These are phyloP conservation scores for Gracilaria caudata DNA, from an alignment of 23 red algal genomes.

Conservation along the genomic window DNA sequence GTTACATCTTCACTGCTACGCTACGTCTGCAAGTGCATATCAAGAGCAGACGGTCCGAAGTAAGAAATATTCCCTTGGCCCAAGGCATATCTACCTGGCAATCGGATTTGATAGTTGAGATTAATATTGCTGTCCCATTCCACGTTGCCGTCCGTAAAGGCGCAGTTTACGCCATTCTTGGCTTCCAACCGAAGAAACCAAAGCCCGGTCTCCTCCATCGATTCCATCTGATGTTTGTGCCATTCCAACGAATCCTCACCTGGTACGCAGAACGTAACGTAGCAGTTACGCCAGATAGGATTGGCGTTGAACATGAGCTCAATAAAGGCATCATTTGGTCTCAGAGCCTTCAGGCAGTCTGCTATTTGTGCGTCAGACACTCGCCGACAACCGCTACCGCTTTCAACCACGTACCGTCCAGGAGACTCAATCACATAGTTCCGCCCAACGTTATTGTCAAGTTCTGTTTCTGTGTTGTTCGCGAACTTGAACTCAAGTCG, in stretches of 20 bases:
- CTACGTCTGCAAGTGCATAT: constrained; percentile 26
- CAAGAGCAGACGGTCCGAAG: constrained; percentile 37
- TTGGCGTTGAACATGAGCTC: constrained; percentile 48
- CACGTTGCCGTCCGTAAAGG: constrained; percentile 42
- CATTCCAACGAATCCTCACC: constrained; percentile 23
- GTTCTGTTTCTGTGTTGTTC: constrained; percentile 14
- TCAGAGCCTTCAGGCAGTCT: constrained; percentile 40
- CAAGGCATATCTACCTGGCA: constrained; percentile 59
- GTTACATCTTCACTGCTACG: no score
- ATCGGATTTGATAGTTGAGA: constrained; percentile 53
- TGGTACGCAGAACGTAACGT: constrained; percentile 22
- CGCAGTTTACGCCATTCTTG: constrained; percentile 31
- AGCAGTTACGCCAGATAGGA: constrained; percentile 44
- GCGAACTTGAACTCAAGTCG: constrained; percentile 59
- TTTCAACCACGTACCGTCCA: constrained; percentile 62
- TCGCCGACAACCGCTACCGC: constrained; percentile 48
- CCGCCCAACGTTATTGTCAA: constrained; percentile 46
- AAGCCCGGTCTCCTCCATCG: neutral
- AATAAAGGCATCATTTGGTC: constrained; percentile 41
- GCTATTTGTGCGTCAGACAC: constrained; percentile 55
- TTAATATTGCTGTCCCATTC: constrained; percentile 56
- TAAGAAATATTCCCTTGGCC: constrained; percentile 32
- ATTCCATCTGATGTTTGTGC: constrained; percentile 53
- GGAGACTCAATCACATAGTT: constrained; percentile 46
- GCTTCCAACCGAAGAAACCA: constrained; percentile 58